Base-by-base conservation (phyloP, 2,329 filamentous ascomycete species). In the Fusarium haematococcum region DNA sequence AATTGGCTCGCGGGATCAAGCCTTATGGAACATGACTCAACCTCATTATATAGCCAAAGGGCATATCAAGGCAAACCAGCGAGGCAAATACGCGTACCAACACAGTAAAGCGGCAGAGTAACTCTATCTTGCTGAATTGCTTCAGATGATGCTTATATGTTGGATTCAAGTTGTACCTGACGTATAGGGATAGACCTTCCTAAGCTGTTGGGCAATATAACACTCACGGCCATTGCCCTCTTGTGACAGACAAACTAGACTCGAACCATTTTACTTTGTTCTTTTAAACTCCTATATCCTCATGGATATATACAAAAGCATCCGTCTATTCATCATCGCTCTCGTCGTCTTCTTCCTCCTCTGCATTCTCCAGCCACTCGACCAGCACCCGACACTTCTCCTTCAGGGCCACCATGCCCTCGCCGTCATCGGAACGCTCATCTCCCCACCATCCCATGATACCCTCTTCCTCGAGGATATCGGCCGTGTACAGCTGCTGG, bases 391-490 rank as follows among this genome's bases (percentile, higher is more conserved):
- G 88, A 67, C 94, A 95, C 84, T 93, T 93, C 70, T 89, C 90
- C 81, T 92, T 92, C 18, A 98, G 90, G 59, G 85, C 88, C 68
- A 84, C 83, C 91, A 98, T 90, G 63, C 90, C 89, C 65, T 93
- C 92, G 16, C 87, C 91, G 65, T 91, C 91, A 27, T 84, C 88
- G 7, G 93, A 92, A 78, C 91, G 83, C 57, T 89, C 87, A 81
- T 97, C 93, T 23, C 87, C 89, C 95, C 95, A 98, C 97, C 97
- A 99, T 57, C 89, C 89, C 78, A 96, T 85, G 75, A 98, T 94
- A 0, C 93, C 95, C 48, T 98, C 95, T 79, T 98, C 95, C 80
- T 98, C 95, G 2, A 98, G 84, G 18, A 97, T 88, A 75, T 98
- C 97, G 58, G 93, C 84, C 75, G 93, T 91, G 80, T 97, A 97